A percentile compares a stretch with the other conserved stretches of the same genome.
Conservation (phyloP, 352 stramenopile species). For the Globisporangium abappressorium region DNA sequence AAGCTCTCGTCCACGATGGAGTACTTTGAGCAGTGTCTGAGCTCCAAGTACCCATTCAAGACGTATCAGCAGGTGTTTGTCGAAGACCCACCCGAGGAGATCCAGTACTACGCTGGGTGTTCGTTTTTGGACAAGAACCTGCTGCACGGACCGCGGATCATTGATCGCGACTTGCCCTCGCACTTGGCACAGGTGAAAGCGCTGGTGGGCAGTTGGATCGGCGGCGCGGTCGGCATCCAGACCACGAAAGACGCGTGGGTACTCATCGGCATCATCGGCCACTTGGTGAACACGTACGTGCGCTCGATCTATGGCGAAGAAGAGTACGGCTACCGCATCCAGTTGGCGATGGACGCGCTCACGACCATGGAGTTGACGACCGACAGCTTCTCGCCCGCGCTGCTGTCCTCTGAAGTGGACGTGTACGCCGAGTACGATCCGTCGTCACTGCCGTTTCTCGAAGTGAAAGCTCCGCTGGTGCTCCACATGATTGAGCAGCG, state of each 20-base stretch:
- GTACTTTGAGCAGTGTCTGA: constrained; percentile 76
- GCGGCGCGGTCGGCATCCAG: constrained; percentile 72
- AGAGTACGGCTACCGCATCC: constrained; percentile 84
- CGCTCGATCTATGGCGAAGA: constrained; percentile 77
- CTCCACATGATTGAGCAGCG: constrained; percentile 89
- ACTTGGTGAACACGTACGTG: constrained; percentile 83
- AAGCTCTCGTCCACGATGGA: constrained; percentile 71
- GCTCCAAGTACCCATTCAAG: constrained; percentile 76
- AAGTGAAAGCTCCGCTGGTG: constrained; percentile 78
- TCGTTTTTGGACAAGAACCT: constrained; percentile 79
- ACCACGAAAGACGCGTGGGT: constrained; percentile 87
- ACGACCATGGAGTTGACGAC: constrained; percentile 81
- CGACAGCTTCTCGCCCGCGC: constrained; percentile 54
- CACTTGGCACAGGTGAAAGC: constrained; percentile 80
- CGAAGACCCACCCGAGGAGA: constrained; percentile 71
- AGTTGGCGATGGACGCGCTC: constrained; percentile 80
- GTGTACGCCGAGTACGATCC: constrained; percentile 84
- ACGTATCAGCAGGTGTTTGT: constrained; percentile 88
- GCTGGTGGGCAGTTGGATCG: constrained; percentile 78
- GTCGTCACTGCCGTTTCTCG: constrained; percentile 63
- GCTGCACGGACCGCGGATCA: constrained; percentile 72
- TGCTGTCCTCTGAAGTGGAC: constrained; percentile 77
- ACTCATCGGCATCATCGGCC: constrained; percentile 72
- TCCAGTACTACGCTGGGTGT: constrained; percentile 64
- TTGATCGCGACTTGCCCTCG: constrained; percentile 76